These are phyloP conservation scores for Talaromyces wortmannii DNA, from an alignment of 495 filamentous ascomycete species.

Conservation along the genomic window DNA sequence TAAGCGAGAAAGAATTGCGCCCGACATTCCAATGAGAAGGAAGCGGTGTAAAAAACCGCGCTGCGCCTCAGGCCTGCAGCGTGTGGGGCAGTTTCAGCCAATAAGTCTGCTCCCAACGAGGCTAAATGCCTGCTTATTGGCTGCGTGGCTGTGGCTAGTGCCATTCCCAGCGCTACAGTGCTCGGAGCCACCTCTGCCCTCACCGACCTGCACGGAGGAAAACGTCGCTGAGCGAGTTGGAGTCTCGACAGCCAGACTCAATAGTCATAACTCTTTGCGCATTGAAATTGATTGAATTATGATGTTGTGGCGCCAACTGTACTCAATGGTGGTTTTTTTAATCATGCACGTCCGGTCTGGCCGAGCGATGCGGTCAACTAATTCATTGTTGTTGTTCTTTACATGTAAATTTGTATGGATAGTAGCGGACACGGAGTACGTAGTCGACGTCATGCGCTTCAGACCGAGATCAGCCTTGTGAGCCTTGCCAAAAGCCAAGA, in stretches of 20 bases:
- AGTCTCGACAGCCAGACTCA: neutral
- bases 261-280: no score
- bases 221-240: neutral
- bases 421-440: no score
- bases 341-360: no score
- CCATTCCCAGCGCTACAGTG: conserved; percentile 1
- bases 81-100: neutral
- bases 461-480: neutral
- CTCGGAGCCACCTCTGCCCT: neutral
- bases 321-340: no score
- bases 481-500: neutral
- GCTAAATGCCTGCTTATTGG: neutral
- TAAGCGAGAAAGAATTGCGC: no score
- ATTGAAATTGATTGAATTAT: no score
- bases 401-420: no score
- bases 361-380: no score
- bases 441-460: neutral
- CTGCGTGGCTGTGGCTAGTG: neutral
- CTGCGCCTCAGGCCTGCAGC: neutral
- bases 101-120: neutral
- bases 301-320: no score
- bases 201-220: conserved; percentile 2
- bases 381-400: no score
- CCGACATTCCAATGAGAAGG: neutral
- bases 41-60: neutral